phyloP scores from a whole-genome alignment of 768 basidiomycete genomes.

The Xanthoconium purpureum region DNA sequence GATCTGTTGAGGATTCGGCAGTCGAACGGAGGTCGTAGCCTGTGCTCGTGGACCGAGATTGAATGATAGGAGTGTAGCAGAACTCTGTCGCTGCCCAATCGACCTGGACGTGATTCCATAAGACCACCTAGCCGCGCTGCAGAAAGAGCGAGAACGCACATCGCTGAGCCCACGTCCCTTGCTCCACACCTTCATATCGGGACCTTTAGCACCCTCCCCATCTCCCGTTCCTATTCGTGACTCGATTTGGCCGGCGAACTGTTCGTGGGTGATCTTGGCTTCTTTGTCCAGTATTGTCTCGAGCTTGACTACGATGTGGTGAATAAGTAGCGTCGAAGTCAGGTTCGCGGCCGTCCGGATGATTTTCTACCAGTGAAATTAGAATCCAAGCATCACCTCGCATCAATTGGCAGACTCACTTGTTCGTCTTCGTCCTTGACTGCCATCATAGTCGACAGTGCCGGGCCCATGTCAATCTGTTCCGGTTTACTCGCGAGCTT shows the following conservation, averaged over 20 bases:
- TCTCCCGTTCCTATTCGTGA: slow-evolving; percentile 76
- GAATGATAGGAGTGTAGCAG: slow-evolving; percentile 93
- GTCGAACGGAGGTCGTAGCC: slow-evolving; percentile 89
- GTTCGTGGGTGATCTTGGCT: slow-evolving; percentile 85
- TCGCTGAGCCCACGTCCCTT: slow-evolving; percentile 71
- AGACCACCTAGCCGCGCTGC: neutral
- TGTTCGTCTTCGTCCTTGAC: slow-evolving; percentile 91
- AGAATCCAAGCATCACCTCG: slow-evolving; percentile 3
- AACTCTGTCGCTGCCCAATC: slow-evolving; percentile 92
- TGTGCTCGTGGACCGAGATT: slow-evolving; percentile 77
- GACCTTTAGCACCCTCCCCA: slow-evolving; percentile 64
- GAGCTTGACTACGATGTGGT: slow-evolving; percentile 85
- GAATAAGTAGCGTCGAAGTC: slow-evolving; percentile 79
- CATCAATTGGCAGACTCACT: slow-evolving; percentile 44
- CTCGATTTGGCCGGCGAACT: slow-evolving; percentile 83
- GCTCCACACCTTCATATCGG: slow-evolving; percentile 92
- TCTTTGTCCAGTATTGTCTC: slow-evolving; percentile 91
- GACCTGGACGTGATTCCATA: slow-evolving; percentile 45
- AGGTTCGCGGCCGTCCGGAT: slow-evolving; percentile 71
- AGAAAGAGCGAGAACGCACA: slow-evolving; percentile 43
- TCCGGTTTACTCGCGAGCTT: slow-evolving; percentile 62
- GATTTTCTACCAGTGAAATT: slow-evolving; percentile 55
- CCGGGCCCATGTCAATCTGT: slow-evolving; percentile 71
- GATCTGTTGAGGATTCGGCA: slow-evolving; percentile 80
- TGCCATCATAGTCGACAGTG: slow-evolving; percentile 75